These are phyloP conservation scores for Vigna mungo DNA, from an alignment of 306 rosid species.

Conservation along the genomic window DNA sequence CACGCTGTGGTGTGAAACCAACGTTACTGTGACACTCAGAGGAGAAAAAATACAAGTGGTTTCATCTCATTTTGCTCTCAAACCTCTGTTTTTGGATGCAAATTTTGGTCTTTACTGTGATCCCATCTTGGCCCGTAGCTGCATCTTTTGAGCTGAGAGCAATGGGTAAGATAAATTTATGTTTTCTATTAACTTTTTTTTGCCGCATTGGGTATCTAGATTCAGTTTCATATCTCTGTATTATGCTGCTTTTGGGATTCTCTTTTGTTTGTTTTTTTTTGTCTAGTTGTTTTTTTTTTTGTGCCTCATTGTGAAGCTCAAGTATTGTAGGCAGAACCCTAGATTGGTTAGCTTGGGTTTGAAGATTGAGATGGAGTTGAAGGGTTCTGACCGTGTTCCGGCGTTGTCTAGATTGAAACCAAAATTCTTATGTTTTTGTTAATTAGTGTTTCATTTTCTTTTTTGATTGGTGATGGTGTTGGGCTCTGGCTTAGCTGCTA, in stretches of 20 bases:
- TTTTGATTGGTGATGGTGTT: constrained; percentile 21
- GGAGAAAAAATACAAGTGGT: constrained; percentile 2
- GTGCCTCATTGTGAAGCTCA: constrained; percentile 30
- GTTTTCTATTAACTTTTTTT: constrained; percentile 15
- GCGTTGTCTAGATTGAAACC: constrained; percentile 25
- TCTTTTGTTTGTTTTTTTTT: not conserved
- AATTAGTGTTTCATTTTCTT: not conserved
- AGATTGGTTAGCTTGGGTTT: constrained; percentile 41
- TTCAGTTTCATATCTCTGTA: constrained; percentile 28
- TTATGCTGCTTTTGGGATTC: constrained; percentile 19
- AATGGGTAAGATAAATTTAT: constrained; percentile 45
- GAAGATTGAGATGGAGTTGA: constrained; percentile 15
- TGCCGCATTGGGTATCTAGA: constrained; percentile 43
- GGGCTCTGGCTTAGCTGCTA: constrained; percentile 5
- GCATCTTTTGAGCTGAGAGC: constrained; percentile 39
- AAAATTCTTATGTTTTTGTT: constrained; percentile 1
- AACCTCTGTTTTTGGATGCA: constrained; percentile 1
- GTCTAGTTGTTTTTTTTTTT: constrained; percentile 11
- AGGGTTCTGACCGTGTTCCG: constrained; percentile 27
- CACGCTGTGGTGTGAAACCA: constrained; percentile 25
- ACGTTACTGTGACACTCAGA: constrained; percentile 26
- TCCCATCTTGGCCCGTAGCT: constrained; percentile 19
- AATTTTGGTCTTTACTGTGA: constrained; percentile 20
- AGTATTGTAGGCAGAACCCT: constrained; percentile 40
- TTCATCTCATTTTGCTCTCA: constrained; percentile 6